These are phyloP conservation scores for Simmondsia chinensis DNA, from an alignment of 148 eudicot genomes.

Conservation along the genomic window DNA sequence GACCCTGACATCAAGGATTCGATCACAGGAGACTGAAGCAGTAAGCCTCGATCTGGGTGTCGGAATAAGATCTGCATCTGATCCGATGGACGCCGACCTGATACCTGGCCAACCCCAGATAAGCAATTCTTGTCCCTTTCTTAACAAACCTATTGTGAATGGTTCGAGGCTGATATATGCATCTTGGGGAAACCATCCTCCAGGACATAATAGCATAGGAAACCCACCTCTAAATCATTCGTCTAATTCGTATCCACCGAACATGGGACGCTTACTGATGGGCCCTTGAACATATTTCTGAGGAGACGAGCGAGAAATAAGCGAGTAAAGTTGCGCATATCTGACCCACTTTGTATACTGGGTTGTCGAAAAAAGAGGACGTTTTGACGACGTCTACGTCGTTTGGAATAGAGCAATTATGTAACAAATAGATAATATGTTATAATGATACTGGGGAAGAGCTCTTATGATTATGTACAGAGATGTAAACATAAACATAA, in stretches of 20 bases:
- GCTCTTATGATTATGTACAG: too few species aligned
- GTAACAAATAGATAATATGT: too few species aligned
- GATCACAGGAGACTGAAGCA: slow-evolving; percentile 38
- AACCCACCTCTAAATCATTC: slow-evolving; percentile 47
- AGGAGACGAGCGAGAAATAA: slow-evolving; percentile 10
- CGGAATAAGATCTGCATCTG: slow-evolving; percentile 42
- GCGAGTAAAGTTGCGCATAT: neutral
- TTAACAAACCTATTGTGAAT: slow-evolving; percentile 45
- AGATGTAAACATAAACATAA: too few species aligned
- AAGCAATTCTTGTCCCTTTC: slow-evolving; percentile 18
- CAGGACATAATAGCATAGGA: slow-evolving; percentile 41
- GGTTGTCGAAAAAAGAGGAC: too few species aligned
- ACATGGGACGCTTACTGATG: slow-evolving; percentile 60
- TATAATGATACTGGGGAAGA: too few species aligned
- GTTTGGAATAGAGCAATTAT: too few species aligned
- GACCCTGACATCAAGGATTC: slow-evolving; percentile 22
- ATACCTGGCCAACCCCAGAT: slow-evolving; percentile 27
- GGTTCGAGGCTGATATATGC: slow-evolving; percentile 48
- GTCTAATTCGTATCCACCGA: slow-evolving; percentile 52
- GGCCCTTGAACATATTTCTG: slow-evolving; percentile 36
- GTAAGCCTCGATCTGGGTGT: slow-evolving; percentile 89
- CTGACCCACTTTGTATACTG: too few species aligned
- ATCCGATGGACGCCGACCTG: slow-evolving; percentile 22
- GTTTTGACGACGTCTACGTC: too few species aligned
- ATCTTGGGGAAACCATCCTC: slow-evolving; percentile 45